Percentiles rank a stretch among this genome's conserved stretches.
These are phyloP conservation scores for Colletotrichum sp. DNA, from an alignment of 2,329 filamentous ascomycete genomes.

Conservation along the genomic window DNA sequence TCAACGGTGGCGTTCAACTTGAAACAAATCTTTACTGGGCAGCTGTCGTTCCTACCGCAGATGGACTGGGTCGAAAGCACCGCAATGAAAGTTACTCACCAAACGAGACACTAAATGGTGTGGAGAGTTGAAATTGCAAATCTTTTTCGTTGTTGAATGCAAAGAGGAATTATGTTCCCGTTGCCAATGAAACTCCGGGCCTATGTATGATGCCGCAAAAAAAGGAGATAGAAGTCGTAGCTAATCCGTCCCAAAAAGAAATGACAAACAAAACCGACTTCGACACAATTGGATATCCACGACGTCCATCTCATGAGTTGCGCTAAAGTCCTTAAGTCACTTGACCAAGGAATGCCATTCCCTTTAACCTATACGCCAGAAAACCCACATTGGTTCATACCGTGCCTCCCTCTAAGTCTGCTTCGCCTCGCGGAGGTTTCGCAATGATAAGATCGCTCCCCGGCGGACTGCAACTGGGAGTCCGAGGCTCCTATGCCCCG, in stretches of 20 bases:
- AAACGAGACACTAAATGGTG: too few relatives aligned
- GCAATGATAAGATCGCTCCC: background rate
- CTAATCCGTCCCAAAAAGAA: slow-evolving; percentile 2
- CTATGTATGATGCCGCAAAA: slow-evolving; percentile 17
- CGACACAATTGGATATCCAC: slow-evolving; percentile 19
- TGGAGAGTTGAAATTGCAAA: background rate
- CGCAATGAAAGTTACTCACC: too few relatives aligned
- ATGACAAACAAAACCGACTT: slow-evolving; percentile 7
- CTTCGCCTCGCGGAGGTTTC: background rate
- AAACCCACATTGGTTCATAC: slow-evolving; percentile 1
- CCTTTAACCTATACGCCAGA: slow-evolving; percentile 9
- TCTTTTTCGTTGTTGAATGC: slow-evolving; percentile 6
- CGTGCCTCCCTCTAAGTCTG: background rate
- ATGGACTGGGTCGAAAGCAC: too few relatives aligned
- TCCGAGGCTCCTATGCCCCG: slow-evolving; percentile 21
- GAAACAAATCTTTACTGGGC: too few relatives aligned
- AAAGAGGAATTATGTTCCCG: background rate
- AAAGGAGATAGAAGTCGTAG: slow-evolving; percentile 2
- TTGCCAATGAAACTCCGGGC: slow-evolving; percentile 19
- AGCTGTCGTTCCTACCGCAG: too few relatives aligned
- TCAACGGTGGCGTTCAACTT: too few relatives aligned
- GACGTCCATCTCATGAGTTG: slow-evolving; percentile 14
- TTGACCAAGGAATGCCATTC: slow-evolving; percentile 16
- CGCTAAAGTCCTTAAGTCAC: slow-evolving; percentile 13
- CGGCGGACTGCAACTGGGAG: background rate